These are phyloP conservation scores for Colletotrichum shisoi DNA, from an alignment of 2,329 filamentous ascomycete species.

Conservation along the genomic window DNA sequence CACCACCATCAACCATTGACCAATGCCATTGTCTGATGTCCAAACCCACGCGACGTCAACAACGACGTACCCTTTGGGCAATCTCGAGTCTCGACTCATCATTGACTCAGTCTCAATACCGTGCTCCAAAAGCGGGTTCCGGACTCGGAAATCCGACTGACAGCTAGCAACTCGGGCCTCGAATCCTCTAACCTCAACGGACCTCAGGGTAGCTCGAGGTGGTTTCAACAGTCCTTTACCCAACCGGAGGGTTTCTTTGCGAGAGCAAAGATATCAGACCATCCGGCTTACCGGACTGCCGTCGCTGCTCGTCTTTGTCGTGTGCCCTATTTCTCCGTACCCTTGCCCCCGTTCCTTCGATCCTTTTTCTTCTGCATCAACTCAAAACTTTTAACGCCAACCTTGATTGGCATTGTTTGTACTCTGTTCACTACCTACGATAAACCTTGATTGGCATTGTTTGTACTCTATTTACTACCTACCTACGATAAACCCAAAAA, in stretches of 20 bases:
- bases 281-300: not conserved
- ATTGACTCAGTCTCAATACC: conserved; percentile 19
- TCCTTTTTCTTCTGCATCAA: not conserved
- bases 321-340: conserved; percentile 20
- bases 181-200: conserved; percentile 15
- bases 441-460: conserved; percentile 4
- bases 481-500: not conserved
- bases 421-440: not conserved
- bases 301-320: conserved; percentile 9
- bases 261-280: conserved; percentile 20
- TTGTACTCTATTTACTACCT: not conserved
- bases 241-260: conserved; percentile 1
- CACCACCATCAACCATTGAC: no score
- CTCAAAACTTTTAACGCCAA: not conserved
- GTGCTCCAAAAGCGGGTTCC: not conserved
- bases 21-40: not conserved
- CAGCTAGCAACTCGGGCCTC: conserved; percentile 5
- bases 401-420: conserved; percentile 3
- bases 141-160: not conserved
- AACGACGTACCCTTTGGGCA: not conserved
- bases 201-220: conserved; percentile 8
- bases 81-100: conserved; percentile 29
- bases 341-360: conserved; percentile 1
- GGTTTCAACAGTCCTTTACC: conserved; percentile 20
- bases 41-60: not conserved